Base-by-base conservation (phyloP, 257 asterid species). In the Ehretia macrophylla region DNA sequence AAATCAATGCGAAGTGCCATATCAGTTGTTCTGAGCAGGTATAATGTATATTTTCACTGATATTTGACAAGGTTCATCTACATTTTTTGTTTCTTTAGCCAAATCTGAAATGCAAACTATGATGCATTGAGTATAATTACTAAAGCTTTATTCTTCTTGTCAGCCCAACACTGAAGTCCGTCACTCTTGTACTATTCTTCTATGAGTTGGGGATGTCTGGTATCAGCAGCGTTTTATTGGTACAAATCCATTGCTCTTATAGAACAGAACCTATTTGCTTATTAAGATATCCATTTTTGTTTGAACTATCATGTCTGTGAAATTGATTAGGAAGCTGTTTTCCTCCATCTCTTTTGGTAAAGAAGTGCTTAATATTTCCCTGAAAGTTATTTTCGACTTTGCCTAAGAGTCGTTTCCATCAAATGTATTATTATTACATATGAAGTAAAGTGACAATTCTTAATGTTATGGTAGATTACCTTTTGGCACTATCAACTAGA, bases 181-280 rank as follows among this genome's bases (percentile, higher is more conserved):
- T 91, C 63, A 79, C 90, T 66, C 83, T 88, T 9, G 74, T 85
- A 58, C 78, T 86, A 59, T 91, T 91, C 95, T 91, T 91, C 86
- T 85, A 88, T 39, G 95, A 91, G 60, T 56, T 91, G 88, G 98
- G 98, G 27, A 84, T 86, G 83, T 82, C 96, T 20, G 96, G 96
- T 45, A 83, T 91, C 76, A 81, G 87, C 83, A 65, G 79, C n/a
- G 85, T 83, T 62, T 73, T 91, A 39, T 73, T 91, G 93, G 98
- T 91, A 86, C 17, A 76, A 47, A 65, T 62, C 75, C 19, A 22
- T 17, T 48, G 0, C 10, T 2, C 10, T 10, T 51, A 21, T 0
- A 51, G 22, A 17, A 13, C n/a, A n/a, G n/a, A 48, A 48, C 16
- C 19, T 16, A 48, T 48, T 48, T 48, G 11, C 4, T 27, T 27